These are phyloP conservation scores for Silene latifolia DNA, from an alignment of 148 eudicot species.

Conservation along the genomic window DNA sequence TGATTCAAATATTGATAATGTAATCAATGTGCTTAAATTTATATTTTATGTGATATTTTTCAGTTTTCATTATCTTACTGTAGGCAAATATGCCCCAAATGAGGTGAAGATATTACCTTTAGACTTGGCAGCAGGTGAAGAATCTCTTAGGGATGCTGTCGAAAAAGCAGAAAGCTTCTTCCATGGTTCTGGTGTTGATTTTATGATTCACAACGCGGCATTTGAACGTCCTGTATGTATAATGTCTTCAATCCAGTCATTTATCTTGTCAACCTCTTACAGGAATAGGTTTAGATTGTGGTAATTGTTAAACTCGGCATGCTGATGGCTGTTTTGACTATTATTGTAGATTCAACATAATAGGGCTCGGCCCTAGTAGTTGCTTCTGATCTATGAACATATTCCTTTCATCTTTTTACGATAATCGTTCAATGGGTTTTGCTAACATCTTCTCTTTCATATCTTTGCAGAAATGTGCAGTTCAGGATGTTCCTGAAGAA, in stretches of 20 bases:
- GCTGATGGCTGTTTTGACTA: not conserved
- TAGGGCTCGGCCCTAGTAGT: not conserved
- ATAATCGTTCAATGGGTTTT: not conserved
- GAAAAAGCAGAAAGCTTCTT: constrained; percentile 74
- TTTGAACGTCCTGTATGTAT: constrained; percentile 89
- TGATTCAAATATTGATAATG: not conserved
- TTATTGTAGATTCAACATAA: too few relatives aligned
- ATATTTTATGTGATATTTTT: constrained; percentile 7
- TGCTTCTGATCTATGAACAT: not conserved
- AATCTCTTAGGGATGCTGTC: constrained; percentile 57
- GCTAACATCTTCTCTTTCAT: constrained; percentile 6
- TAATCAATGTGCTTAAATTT: not conserved
- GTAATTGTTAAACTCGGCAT: not conserved
- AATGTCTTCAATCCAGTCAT: not conserved
- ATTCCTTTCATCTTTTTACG: not conserved
- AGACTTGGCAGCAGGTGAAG: constrained; percentile 85
- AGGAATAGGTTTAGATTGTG: not conserved
- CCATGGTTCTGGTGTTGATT: constrained; percentile 71
- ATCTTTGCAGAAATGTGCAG: constrained; percentile 69
- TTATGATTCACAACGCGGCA: constrained; percentile 92
- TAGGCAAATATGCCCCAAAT: constrained; percentile 82
- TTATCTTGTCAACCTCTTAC: not conserved
- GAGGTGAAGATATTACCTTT: constrained; percentile 79
- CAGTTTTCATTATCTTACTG: constrained; percentile 1
- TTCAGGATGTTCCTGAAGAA: constrained; percentile 68